Base-by-base conservation (phyloP, 23 red algal species). In the Cyanidiococcus yangmingshanensis region DNA sequence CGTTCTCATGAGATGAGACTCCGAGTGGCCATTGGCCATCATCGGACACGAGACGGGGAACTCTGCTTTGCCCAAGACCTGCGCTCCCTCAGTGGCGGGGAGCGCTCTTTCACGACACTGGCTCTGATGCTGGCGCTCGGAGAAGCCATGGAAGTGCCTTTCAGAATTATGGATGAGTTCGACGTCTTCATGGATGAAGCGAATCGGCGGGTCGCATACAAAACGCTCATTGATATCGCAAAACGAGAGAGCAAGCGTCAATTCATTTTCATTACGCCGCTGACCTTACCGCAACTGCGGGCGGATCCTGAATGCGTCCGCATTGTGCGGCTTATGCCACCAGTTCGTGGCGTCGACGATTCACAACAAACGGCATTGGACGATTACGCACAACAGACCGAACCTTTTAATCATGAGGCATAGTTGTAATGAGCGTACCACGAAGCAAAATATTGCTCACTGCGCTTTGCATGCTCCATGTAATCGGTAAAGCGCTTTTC, bases 121-220 rank as follows among this genome's bases (percentile, higher is more conserved):
- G 81, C 39, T 57, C 86, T 96, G 30, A 84, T 96, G 40, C 68
- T 96, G 34, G 92, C 92, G 34, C 79, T 96, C 1, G 92, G 87
- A 38, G 87, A 96, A 76, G 76, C 86, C 7, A 89, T 89, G 75
- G 78, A 88, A 36, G 82, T 83, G 41, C 92, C 92, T 1, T 75
- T 96, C 74, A 79, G 92, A 26, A 86, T 96, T 30, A 84, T 96
- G 77, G 92, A 96, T 68, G 92, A 90, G 79, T 88, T 90, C 75
- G 92, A 96, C 82, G 92, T 96, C 50, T 90, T 89, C 58, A 89
- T 90, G 83, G 92, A 96, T 57, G 92, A 90, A 74, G 87, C 79
- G 1, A 90, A 86, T 3, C 77, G 92, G 30, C 79, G 79, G 29
- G 83, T 80, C 58, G 79, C 87, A 21, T 96, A 90, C 83, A 79